Percentiles rank a stretch among this genome's conserved stretches.
Evolutionary conservation across 2,329 filamentous ascomycete species (phyloP).

Genomic region (Colletotrichum sp.): DNA sequence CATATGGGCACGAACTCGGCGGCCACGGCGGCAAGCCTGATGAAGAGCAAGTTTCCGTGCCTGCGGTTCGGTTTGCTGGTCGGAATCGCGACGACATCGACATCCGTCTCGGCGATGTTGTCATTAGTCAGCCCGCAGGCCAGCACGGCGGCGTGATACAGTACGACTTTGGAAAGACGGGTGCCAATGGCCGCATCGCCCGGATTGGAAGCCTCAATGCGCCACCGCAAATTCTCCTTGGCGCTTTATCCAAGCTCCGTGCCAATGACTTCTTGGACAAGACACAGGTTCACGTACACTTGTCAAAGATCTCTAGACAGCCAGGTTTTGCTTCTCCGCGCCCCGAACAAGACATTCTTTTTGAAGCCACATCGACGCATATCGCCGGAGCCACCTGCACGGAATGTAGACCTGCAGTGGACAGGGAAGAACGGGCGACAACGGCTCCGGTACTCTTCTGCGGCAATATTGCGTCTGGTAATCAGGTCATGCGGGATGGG

Average conservation of each 20-base stretch:
- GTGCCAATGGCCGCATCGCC: slow-evolving; percentile 15
- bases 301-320: background rate
- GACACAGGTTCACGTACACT: background rate
- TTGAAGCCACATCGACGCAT: background rate
- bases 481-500: slow-evolving; percentile 21
- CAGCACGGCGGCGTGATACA: slow-evolving; percentile 23
- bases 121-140: slow-evolving; percentile 12
- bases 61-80: slow-evolving; percentile 24
- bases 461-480: slow-evolving; percentile 16
- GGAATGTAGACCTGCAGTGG: background rate
- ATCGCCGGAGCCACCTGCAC: background rate
- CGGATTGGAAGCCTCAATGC: slow-evolving; percentile 20
- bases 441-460: slow-evolving; percentile 11
- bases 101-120: slow-evolving; percentile 29
- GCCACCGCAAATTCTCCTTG: slow-evolving; percentile 17
- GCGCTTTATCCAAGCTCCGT: slow-evolving; percentile 7
- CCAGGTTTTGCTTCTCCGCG: background rate
- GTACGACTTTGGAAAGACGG: slow-evolving; percentile 28
- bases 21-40: slow-evolving; percentile 6
- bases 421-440: fast-evolving
- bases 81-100: slow-evolving; percentile 27
- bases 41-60: slow-evolving; percentile 15
- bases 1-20: background rate
- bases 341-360: background rate
- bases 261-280: background rate